Evolutionary conservation across 2,329 filamentous ascomycete species (phyloP).

Genomic region (Xylaria sp.): DNA sequence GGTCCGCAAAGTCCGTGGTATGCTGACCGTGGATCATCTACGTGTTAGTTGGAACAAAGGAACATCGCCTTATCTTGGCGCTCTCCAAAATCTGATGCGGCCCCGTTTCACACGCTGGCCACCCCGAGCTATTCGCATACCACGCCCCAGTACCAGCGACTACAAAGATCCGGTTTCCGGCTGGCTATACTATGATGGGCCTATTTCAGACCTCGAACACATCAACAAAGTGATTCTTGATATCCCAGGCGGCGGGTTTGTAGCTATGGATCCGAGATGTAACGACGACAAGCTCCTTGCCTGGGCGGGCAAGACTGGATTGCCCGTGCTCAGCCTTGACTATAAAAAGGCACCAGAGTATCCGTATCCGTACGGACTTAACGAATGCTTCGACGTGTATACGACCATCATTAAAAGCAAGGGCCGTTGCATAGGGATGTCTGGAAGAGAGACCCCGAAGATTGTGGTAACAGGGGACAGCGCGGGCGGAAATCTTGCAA

Average conservation of each 20-base stretch:
- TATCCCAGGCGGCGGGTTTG: slow-evolving; percentile 92
- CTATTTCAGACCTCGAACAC: slow-evolving; percentile 77
- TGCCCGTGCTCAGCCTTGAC: slow-evolving; percentile 91
- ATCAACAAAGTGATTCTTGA: slow-evolving; percentile 86
- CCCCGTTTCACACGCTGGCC: slow-evolving; percentile 84
- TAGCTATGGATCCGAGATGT: slow-evolving; percentile 94
- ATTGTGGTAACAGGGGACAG: slow-evolving; percentile 83
- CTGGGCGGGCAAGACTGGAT: slow-evolving; percentile 87
- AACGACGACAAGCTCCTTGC: slow-evolving; percentile 94
- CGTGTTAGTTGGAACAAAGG: slow-evolving; percentile 96
- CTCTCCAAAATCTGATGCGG: slow-evolving; percentile 76
- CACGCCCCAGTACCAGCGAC: slow-evolving; percentile 79
- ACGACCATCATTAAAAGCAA: slow-evolving; percentile 75
- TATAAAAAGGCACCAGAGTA: slow-evolving; percentile 88
- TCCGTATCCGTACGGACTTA: slow-evolving; percentile 85
- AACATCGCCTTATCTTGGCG: slow-evolving; percentile 83
- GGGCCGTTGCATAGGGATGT: slow-evolving; percentile 80
- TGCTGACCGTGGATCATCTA: slow-evolving; percentile 89
- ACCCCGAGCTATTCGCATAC: slow-evolving; percentile 84
- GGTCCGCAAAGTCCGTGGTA: slow-evolving; percentile 86
- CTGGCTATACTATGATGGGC: slow-evolving; percentile 96
- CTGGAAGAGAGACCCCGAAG: slow-evolving; percentile 71
- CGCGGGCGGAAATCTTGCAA: slow-evolving; percentile 82
- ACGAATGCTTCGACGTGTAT: slow-evolving; percentile 90
- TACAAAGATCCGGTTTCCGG: slow-evolving; percentile 85